These are phyloP conservation scores for Cadophora sp. DNA, from an alignment of 2,329 filamentous ascomycete genomes.

Conservation along the genomic window DNA sequence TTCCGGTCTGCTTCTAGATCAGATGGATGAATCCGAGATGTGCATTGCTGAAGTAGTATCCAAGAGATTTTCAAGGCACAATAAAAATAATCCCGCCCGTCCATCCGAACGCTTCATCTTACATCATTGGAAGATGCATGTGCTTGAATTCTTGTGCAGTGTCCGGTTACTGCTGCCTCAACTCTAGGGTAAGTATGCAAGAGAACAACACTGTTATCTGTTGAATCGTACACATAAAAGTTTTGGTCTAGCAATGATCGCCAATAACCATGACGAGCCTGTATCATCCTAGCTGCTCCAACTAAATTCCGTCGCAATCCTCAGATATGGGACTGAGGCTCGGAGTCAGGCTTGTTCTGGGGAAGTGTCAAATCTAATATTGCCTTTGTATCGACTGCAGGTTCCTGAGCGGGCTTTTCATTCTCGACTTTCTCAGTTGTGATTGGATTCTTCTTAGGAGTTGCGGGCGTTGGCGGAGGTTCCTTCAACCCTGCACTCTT, in stretches of 20 bases:
- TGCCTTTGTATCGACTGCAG: constrained; percentile 10
- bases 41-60: not conserved
- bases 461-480: constrained; percentile 15
- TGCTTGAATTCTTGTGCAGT: no score
- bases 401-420: not conserved
- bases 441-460: not conserved
- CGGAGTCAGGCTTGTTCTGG: constrained; percentile 16
- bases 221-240: no score
- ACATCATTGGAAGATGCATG: no score
- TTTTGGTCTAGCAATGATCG: no score
- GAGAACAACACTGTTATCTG: no score
- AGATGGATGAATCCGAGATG: not conserved
- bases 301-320: not conserved
- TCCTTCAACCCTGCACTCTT: constrained; percentile 19
- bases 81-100: not conserved
- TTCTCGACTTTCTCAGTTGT: constrained; percentile 13
- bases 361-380: constrained; percentile 26
- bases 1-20: not conserved
- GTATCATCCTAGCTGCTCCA: no score
- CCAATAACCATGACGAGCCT: no score
- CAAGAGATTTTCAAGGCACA: not conserved
- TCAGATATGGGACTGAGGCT: constrained; percentile 9
- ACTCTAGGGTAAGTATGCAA: no score
- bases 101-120: not conserved
- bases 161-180: no score